phyloP scores from a whole-genome alignment of 2,329 filamentous ascomycete genomes.

The Talaromyces sp. region DNA sequence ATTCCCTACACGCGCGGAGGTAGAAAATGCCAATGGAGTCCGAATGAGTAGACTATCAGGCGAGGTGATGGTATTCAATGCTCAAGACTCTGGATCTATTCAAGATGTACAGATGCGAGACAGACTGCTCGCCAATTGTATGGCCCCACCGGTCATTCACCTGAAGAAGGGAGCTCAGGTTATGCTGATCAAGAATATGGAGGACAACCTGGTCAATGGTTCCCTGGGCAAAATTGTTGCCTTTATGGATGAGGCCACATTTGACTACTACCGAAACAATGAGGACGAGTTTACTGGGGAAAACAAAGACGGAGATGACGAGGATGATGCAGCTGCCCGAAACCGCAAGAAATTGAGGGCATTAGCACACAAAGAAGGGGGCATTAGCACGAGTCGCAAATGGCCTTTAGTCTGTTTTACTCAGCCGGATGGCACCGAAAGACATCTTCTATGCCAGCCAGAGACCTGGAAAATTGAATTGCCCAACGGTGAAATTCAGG shows the following conservation, averaged over 20 bases:
- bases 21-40: constrained; percentile 76
- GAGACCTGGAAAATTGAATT: constrained; percentile 96
- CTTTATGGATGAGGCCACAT: constrained; percentile 70
- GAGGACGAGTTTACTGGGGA: constrained; percentile 55
- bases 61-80: constrained; percentile 64
- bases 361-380: constrained; percentile 46
- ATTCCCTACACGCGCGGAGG: constrained; percentile 85
- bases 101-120: constrained; percentile 66
- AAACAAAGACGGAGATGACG: constrained; percentile 43
- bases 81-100: constrained; percentile 68
- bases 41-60: constrained; percentile 72
- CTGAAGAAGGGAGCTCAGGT: constrained; percentile 93
- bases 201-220: constrained; percentile 89
- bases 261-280: constrained; percentile 56
- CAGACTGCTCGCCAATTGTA: constrained; percentile 80
- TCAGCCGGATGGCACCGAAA: constrained; percentile 70
- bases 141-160: constrained; percentile 77
- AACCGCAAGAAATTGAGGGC: constrained; percentile 57
- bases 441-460: constrained; percentile 74
- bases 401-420: constrained; percentile 85
- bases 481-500: constrained; percentile 91
- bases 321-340: constrained; percentile 41
- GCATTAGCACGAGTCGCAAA: constrained; percentile 51
- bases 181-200: constrained; percentile 99
- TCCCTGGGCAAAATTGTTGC: constrained; percentile 80